A percentile compares a stretch with the other conserved stretches of the same genome.
Evolutionary conservation across 2,329 filamentous ascomycete genomes (phyloP).

Genomic region (Calonectria leucothoes): DNA sequence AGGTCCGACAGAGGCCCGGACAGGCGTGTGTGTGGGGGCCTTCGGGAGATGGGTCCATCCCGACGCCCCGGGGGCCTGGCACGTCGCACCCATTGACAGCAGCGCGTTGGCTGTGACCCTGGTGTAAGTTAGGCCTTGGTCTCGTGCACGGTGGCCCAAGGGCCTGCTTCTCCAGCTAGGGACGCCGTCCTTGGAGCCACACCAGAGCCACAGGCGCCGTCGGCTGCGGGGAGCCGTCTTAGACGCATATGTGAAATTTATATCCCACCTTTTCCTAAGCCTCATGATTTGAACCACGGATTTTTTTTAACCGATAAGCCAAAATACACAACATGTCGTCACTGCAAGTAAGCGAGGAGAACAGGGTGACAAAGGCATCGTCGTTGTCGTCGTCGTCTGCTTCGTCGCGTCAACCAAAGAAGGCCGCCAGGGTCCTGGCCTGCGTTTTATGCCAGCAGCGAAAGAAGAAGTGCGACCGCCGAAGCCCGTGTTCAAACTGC

Average conservation of each 20-base stretch:
- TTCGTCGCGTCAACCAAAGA: constrained; percentile 25
- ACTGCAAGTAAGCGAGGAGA: background rate
- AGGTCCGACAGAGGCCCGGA: background rate
- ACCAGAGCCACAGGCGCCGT: background rate
- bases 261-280: background rate
- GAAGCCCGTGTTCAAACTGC: constrained; percentile 46
- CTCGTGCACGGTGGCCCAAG: background rate
- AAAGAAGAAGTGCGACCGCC: constrained; percentile 49
- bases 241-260: background rate
- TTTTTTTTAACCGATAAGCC: background rate
- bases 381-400: constrained; percentile 21
- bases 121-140: background rate
- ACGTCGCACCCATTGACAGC: background rate
- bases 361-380: background rate
- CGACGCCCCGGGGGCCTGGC: constrained; percentile 34
- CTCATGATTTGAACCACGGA: background rate
- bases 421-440: constrained; percentile 31
- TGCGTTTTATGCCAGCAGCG: constrained; percentile 47
- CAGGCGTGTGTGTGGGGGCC: constrained; percentile 16
- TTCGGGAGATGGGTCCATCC: constrained; percentile 33
- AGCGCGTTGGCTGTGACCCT: background rate
- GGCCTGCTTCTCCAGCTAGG: background rate
- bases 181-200: background rate
- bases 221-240: background rate
- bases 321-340: constrained; percentile 3